Evolutionary conservation across 2,329 filamentous ascomycete species (phyloP), one percentile per base, ranked within the genome.

Genomic region (Monilinia vaccinii-corymbosi): DNA sequence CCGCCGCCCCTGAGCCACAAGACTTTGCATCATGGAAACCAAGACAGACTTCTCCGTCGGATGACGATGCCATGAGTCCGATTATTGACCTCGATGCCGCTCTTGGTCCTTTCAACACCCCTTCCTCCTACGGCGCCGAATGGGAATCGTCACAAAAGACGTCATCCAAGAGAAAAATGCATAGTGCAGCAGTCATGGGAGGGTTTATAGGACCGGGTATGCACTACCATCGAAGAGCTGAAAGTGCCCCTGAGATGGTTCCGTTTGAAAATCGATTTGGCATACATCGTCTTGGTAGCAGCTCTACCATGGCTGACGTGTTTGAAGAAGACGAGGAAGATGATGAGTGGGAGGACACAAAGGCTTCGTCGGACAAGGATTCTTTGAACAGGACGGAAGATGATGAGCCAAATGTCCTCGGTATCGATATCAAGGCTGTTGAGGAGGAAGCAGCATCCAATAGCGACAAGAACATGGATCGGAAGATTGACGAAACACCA

Each of bases 1-100:
- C 61, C n/a, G n/a, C 61, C n/a, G n/a, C 56, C 8, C 58, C 62
- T 31, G 65, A 68, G 23, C 65, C 67, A 25, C 69, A 64, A 4
- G 63, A 71, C 56, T 71, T 69, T 46, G 60, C 70, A 13, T 64
- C 72, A 3, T 75, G 75, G 68, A 76, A 75, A 47, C 73, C 76
- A 65, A 61, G 72, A 44, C 73, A 73, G 6, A 66, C 69, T 21
- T 68, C 67, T 63, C 74, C 67, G 46, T 73, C 73, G 2, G 79
- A 83, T 10, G 83, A 86, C 50, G 89, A 95, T 61, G 73, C 82
- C 3, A 81, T 86, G 56, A 89, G 85, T 69, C 86, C 89, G 9
- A 87, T 97, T 73, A 95, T 99, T 64, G 94, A 99, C 72, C 77
- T 99, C 46, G 94, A 99, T 75, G 93, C 92, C 21, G 94, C 93